These are phyloP conservation scores for Aspergillus viridinutans DNA, from an alignment of 2,329 filamentous ascomycete genomes.

Conservation along the genomic window DNA sequence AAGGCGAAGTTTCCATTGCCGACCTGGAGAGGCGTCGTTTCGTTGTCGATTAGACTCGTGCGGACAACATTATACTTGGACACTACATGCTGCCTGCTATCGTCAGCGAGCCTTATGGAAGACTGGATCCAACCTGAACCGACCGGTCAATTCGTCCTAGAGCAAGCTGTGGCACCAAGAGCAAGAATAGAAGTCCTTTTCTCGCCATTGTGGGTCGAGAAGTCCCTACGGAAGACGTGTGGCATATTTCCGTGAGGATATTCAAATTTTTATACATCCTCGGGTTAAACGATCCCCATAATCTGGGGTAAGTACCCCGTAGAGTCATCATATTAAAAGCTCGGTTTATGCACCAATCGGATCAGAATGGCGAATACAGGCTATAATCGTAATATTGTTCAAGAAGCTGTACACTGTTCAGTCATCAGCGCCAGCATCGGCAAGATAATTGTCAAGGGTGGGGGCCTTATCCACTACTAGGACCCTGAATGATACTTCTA, in stretches of 20 bases:
- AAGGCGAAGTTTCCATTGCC: slow-evolving; percentile 16
- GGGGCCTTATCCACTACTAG: too few species aligned
- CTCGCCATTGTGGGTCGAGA: background rate
- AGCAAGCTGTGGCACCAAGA: background rate
- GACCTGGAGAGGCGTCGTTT: slow-evolving; percentile 12
- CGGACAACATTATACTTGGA: slow-evolving; percentile 13
- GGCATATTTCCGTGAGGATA: background rate
- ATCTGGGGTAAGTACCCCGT: background rate
- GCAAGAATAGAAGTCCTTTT: background rate
- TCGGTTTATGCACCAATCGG: background rate
- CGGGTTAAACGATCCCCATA: background rate
- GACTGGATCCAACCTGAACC: background rate
- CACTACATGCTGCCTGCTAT: slow-evolving; percentile 4
- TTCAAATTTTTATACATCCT: background rate
- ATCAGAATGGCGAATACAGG: background rate
- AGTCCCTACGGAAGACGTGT: background rate
- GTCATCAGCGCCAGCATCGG: too few species aligned
- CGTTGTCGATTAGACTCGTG: slow-evolving; percentile 7
- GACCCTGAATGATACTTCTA: too few species aligned
- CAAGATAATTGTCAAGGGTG: too few species aligned
- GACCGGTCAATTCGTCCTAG: slow-evolving; percentile 3
- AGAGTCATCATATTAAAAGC: background rate
- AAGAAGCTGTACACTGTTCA: too few species aligned
- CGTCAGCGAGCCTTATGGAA: background rate
- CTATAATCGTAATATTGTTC: background rate